Conservation (phyloP, 2,329 filamentous ascomycete species). For the Clonostachys rosea region DNA sequence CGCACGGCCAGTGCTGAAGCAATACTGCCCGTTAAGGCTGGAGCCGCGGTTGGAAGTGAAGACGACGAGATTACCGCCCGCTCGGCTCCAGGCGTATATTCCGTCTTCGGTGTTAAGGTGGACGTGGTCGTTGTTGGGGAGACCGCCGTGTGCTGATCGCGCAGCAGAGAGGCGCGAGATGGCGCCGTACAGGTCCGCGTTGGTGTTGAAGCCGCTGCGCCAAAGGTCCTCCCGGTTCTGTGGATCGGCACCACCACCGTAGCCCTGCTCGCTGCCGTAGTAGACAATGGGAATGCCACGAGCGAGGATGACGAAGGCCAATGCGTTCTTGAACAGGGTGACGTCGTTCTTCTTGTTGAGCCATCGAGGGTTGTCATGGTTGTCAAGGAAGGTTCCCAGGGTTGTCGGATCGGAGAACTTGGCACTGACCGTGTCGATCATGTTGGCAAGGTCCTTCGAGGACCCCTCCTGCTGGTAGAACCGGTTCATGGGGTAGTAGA, state of each 20-base stretch:
- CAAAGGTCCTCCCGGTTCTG: constrained; percentile 55
- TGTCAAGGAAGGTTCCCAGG: constrained; percentile 50
- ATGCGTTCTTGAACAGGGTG: constrained; percentile 53
- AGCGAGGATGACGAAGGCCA: constrained; percentile 56
- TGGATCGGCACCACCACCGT: constrained; percentile 37
- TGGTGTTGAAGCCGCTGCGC: constrained; percentile 42
- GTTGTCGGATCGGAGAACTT: constrained; percentile 35
- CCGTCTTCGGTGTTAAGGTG: constrained; percentile 33
- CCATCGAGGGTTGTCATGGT: constrained; percentile 54
- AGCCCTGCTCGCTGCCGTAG: constrained; percentile 62
- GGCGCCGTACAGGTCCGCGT: constrained; percentile 40
- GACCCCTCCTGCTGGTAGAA: constrained; percentile 31
- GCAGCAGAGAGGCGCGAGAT: constrained; percentile 33
- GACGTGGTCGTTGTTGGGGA: constrained; percentile 34
- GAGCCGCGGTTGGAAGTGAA: constrained; percentile 37
- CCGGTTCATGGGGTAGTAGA: constrained; percentile 34
- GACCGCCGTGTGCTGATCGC: constrained; percentile 36
- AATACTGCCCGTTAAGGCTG: constrained; percentile 28
- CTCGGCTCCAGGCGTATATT: constrained; percentile 40
- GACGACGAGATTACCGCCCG: constrained; percentile 34
- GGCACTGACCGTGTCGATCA: constrained; percentile 18
- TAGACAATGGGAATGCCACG: constrained; percentile 63
- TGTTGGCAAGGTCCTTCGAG: constrained; percentile 30
- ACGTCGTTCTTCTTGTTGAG: constrained; percentile 45
- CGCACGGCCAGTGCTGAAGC: constrained; percentile 30